A percentile compares a stretch with the other conserved stretches of the same genome.
Evolutionary conservation across 148 eudicot genomes (phyloP).

Genomic region (Spergularia bocconei): DNA sequence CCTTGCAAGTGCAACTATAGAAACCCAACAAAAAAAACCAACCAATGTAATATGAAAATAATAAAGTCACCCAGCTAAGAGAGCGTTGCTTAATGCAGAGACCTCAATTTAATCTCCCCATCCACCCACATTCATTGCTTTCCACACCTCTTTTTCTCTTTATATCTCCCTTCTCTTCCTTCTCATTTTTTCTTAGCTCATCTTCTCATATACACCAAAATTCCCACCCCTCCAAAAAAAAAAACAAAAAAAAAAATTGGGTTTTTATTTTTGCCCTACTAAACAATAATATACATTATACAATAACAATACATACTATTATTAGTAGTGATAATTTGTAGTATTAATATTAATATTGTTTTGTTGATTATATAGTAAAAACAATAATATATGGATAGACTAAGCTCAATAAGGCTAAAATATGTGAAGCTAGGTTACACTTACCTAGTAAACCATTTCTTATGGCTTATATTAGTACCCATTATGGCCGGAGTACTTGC

Average conservation of each 20-base stretch:
- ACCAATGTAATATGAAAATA: slow-evolving; percentile 9
- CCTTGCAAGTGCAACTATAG: not conserved
- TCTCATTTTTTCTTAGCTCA: not conserved
- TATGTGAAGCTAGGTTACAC: slow-evolving; percentile 66
- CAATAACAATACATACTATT: not conserved
- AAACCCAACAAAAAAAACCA: not conserved
- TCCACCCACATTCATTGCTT: slow-evolving; percentile 59
- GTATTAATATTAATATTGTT: too few relatives aligned
- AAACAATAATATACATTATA: not conserved
- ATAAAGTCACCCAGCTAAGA: slow-evolving; percentile 44
- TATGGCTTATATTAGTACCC: slow-evolving; percentile 48
- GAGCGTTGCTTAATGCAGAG: slow-evolving; percentile 54
- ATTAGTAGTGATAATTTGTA: too few relatives aligned
- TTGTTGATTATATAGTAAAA: not conserved
- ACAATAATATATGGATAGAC: not conserved
- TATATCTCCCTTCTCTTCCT: slow-evolving; percentile 23
- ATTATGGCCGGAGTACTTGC: slow-evolving; percentile 32
- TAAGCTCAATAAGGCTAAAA: slow-evolving; percentile 47
- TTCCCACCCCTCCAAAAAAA: not conserved
- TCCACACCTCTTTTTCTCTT: slow-evolving; percentile 12
- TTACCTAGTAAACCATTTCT: slow-evolving; percentile 62
- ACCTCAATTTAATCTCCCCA: slow-evolving; percentile 51
- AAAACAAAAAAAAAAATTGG: not conserved
- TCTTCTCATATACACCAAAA: not conserved
- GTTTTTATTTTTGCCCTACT: too few relatives aligned